Evolutionary conservation across 2,329 filamentous ascomycete species (phyloP).

Genomic region (Colletotrichum eremochloae): DNA sequence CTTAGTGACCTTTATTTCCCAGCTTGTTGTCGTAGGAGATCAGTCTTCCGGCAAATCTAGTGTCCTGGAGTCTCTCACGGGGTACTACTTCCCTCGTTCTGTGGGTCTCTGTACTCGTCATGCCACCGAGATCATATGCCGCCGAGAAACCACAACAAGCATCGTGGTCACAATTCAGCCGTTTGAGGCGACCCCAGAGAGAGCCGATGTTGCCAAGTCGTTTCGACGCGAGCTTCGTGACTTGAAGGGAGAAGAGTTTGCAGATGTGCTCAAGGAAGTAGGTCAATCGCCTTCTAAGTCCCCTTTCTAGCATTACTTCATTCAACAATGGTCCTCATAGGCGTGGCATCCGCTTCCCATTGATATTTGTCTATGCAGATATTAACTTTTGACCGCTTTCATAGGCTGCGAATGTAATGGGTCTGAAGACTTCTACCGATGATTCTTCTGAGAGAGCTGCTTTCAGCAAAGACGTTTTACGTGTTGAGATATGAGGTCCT

Average conservation of each 20-base stretch:
- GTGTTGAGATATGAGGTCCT: conserved; percentile 44
- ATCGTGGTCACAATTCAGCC: conserved; percentile 60
- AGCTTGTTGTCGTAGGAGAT: conserved; percentile 87
- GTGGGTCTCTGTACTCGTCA: conserved; percentile 63
- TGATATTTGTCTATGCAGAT: not conserved
- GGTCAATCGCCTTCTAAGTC: conserved; percentile 58
- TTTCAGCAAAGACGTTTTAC: conserved; percentile 44
- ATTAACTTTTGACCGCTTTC: not conserved
- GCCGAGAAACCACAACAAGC: conserved; percentile 52
- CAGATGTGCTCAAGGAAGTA: conserved; percentile 23
- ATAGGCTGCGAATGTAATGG: conserved; percentile 30
- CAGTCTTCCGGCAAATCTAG: conserved; percentile 91
- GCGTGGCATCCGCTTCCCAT: not conserved
- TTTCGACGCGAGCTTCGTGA: conserved; percentile 85
- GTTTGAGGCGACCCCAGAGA: conserved; percentile 9
- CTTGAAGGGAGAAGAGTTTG: conserved; percentile 67
- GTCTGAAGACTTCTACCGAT: conserved; percentile 7
- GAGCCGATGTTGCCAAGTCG: conserved; percentile 5
- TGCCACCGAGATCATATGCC: conserved; percentile 61
- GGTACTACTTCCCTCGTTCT: conserved; percentile 61
- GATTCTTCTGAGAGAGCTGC: conserved; percentile 4
- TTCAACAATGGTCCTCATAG: not conserved
- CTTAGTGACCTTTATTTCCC: conserved; percentile 48
- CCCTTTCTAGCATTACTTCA: rapidly evolving
- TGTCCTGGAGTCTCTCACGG: conserved; percentile 76